Evolutionary conservation across 2,329 filamentous ascomycete species (phyloP), one percentile per base, ranked within the genome.

Genomic region (Ophiostoma novo-ulmi): DNA sequence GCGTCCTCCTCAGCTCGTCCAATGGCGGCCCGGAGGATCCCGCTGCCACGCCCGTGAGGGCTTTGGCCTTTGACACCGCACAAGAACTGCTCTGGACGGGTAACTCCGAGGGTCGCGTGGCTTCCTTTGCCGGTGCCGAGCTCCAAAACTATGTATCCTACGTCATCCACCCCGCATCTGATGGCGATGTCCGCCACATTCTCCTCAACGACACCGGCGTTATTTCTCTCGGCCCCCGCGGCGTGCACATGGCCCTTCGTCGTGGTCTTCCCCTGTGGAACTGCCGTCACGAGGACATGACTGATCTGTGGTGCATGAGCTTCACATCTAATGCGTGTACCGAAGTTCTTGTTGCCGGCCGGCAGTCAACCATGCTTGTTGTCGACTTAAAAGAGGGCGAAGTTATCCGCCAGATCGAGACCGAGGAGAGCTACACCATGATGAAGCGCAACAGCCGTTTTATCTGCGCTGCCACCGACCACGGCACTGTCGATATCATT

Each of bases 71-170:
- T 80, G 95, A 99, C 79, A 91, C 90, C 71, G 85, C 86, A 55
- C 91, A 97, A 79, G 95, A 99, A 79, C 85, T 99, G 48, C 81
- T 99, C 69, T 99, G 96, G 95, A 88, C 89, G 3, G 96, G 72
- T 35, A 74, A 72, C 61, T 70, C 87, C 76, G 72, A 75, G 92
- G 95, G 95, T 73, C 89, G 93, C 74, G 88, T 98, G 67, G 91
- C 89, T 64, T 97, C 94, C 13, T 97, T 97, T 80, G 92, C 92
- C 79, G 91, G 93, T 69, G 87, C 88, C 69, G 92, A 97, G 73
- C 85, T 98, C 67, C 91, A 94, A 77, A 87, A 88, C 77, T 97
- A 99, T 79, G 97, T 94, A 5, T 96, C 94, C 52, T 94, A 95
- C 80, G 90, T 90, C 78, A 92, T 90, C 61, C 93, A 97, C 79